Conservation (phyloP, 768 basidiomycete genomes). For the Chalciporus sphaerocephalus region DNA sequence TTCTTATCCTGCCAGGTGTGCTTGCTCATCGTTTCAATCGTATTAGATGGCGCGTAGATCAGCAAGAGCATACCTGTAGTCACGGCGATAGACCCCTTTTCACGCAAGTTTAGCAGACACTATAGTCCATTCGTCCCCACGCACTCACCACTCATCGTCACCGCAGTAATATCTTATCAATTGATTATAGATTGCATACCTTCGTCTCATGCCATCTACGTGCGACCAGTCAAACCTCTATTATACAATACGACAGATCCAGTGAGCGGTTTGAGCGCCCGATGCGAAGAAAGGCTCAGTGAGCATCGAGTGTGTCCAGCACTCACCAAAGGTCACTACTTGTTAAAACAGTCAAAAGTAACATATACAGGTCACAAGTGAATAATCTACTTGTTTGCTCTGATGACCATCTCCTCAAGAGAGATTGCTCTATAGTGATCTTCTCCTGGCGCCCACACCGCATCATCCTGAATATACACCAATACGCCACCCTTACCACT, state of each 20-base stretch:
- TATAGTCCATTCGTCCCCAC: conserved; percentile 17
- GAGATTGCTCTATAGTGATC: conserved; percentile 73
- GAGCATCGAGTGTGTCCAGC: too few relatives aligned
- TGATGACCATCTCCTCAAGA: conserved; percentile 83
- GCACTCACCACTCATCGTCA: conserved; percentile 30
- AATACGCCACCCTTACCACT: conserved; percentile 85
- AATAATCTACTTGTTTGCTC: conserved; percentile 39
- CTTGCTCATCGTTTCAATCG: conserved; percentile 1
- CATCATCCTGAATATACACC: conserved; percentile 90
- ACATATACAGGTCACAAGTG: not conserved
- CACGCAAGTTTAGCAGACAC: conserved; percentile 9
- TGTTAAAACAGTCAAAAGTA: too few relatives aligned
- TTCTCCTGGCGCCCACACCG: conserved; percentile 78
- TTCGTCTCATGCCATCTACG: not conserved
- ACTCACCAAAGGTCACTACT: not conserved
- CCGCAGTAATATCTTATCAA: conserved; percentile 28
- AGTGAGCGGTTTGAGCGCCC: too few relatives aligned
- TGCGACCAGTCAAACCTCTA: not conserved
- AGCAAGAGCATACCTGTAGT: conserved; percentile 45
- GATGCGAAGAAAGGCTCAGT: too few relatives aligned
- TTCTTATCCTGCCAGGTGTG: not conserved
- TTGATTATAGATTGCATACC: conserved; percentile 23
- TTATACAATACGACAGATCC: too few relatives aligned
- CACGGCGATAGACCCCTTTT: not conserved
- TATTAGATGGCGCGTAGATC: conserved; percentile 50